Evolutionary conservation across 352 stramenopile species (phyloP), one percentile per base, ranked within the genome.

Genomic region (Phytopythium montanum): DNA sequence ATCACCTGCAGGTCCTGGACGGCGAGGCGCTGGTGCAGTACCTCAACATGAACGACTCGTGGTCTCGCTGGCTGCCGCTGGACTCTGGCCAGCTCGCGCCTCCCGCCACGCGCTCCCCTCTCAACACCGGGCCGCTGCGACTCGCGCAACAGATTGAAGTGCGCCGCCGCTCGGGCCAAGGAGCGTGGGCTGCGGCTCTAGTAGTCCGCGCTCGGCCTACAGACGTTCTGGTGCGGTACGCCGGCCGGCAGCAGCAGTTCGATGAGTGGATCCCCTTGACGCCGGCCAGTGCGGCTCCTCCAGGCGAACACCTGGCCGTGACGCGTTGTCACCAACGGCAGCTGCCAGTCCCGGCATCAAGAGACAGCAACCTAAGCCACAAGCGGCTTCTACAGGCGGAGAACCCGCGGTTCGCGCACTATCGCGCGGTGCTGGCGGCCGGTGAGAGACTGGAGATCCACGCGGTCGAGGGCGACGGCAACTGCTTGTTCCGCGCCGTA

Each of bases 401-500:
- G 57, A 91, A 91, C 48, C 83, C 83, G n/a, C 76, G 75, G 31
- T 94, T 90, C 66, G 66, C 73, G 26, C 82, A 92, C 56, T 94
- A 94, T 53, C 76, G 70, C 8, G 65, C 84, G 28, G 79, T 81
- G 14, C 56, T 94, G 31, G 53, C 64, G 25, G 56, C 62, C 18
- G 54, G 61, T 1, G 57, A 85, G 23, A 70, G 72, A 14, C 63
- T 92, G 31, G 60, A 58, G 6, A 83, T 93, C 59, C 67, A 73
- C 59, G 59, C 76, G 12, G 88, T 98, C 50, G 81, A 96, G 58
- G 94, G 95, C 9, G 97, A 99, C 68, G 97, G 97, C 31, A 99
- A 99, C 73, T 99, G 97, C 66, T 72, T 99, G 13, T 99, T 99
- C 69, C 93, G 96, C 19, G 89, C 96, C 5, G 90, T 99, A 34